Evolutionary conservation across 179 eudicot genomes (phyloP), one percentile per base, ranked within the genome.

Genomic region (Patellifolia procumbens): DNA sequence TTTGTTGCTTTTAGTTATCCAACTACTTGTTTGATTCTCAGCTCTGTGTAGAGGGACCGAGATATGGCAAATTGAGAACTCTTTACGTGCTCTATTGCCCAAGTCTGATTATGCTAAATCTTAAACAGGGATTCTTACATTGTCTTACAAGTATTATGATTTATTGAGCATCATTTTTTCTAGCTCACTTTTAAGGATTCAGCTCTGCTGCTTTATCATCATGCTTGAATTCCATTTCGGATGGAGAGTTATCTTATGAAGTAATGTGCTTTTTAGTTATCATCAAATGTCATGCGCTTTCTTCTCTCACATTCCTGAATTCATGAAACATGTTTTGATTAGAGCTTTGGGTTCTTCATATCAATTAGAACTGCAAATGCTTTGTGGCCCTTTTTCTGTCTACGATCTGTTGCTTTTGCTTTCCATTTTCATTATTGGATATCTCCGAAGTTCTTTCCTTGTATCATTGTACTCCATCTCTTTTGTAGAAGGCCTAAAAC

Each of bases 51-150:
- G 99, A 82, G 99, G 99, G 79, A 91, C 88, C 77, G 99, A 95
- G 74, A 89, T 95, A 74, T 95, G 99, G 99, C 87, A 98, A 81
- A 93, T 95, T 64, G 99, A 95, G 80, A 81, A 95, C 88, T 93
- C 90, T 68, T 87, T 78, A 79, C 98, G 98, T 20, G 99, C 86
- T 68, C 91, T 91, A 60, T 85, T 95, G 84, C 94, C 96, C 34
- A 91, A 90, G 83, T 85, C 99, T 74, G 96, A 89, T 75, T 72
- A 91, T 91, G 99, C 98, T 39, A 93, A 89, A 85, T 95, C 93
- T 83, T 95, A 90, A 77, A 77, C 84, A 0, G 99, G 97, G 99
- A 95, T 82, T 95, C 98, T 24, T 95, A 95, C 83, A 93, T 95
- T 58, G 70, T 95, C 83, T 78, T 95, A 79, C 91, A 93, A 93